Conservation (phyloP, 371 early-diverging fungal genomes). For the Parasitella parasitica region DNA sequence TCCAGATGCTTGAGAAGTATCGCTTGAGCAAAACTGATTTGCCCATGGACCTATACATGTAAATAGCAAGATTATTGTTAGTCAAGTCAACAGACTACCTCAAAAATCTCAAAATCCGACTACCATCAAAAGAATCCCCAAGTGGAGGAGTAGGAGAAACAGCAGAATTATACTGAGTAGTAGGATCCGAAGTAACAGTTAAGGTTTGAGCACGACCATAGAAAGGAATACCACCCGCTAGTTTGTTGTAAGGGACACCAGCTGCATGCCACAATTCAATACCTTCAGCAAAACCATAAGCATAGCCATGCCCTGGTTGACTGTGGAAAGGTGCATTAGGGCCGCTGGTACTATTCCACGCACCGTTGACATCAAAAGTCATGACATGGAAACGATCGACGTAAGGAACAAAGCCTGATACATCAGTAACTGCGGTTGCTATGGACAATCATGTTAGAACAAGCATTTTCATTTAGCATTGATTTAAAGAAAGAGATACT, state of each 20-base stretch:
- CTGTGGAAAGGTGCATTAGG: conserved; percentile 66
- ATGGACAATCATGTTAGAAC: too few species aligned
- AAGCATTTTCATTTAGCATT: too few species aligned
- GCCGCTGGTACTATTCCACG: conserved; percentile 61
- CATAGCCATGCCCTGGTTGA: conserved; percentile 43
- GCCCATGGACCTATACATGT: too few species aligned
- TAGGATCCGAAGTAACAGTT: conserved; percentile 14
- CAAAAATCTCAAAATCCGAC: too few species aligned
- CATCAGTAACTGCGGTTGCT: conserved; percentile 58
- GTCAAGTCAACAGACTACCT: too few species aligned
- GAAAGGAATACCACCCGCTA: conserved; percentile 64
- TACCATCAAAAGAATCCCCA: conserved; percentile 55
- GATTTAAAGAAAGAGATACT: too few species aligned
- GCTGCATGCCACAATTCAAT: conserved; percentile 58
- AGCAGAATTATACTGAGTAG: conserved; percentile 41
- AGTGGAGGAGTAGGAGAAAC: conserved; percentile 29
- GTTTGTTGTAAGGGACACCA: conserved; percentile 59
- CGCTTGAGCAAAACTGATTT: conserved; percentile 47
- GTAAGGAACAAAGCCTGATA: conserved; percentile 57
- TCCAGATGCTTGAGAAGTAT: conserved; percentile 47
- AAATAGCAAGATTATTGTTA: too few species aligned
- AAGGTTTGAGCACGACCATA: conserved; percentile 55
- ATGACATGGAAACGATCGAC: conserved; percentile 69
- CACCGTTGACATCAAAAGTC: conserved; percentile 61
- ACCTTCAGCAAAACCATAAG: conserved; percentile 49